Evolutionary conservation across 2,329 filamentous ascomycete species (phyloP).

Genomic region (Magnaporthiopsis incrustans): DNA sequence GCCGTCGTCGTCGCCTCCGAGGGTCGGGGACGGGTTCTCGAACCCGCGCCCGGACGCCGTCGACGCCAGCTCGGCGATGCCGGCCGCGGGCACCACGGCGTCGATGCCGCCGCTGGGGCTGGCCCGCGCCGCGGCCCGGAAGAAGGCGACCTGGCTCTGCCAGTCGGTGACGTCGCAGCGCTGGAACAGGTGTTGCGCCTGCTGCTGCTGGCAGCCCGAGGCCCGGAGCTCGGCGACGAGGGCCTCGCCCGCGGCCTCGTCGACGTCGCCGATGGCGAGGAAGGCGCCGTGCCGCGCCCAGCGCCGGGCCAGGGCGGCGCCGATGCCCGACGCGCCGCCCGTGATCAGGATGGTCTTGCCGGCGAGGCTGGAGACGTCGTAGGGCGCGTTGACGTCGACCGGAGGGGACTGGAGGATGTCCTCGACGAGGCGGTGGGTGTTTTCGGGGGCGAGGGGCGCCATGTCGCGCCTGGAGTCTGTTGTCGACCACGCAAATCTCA

Average conservation of each 20-base stretch:
- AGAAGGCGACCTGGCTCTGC: slow-evolving; percentile 55
- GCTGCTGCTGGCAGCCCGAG: slow-evolving; percentile 24
- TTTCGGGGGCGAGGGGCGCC: slow-evolving; percentile 1
- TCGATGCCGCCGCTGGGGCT: slow-evolving; percentile 33
- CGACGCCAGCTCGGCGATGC: slow-evolving; percentile 39
- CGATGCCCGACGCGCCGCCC: slow-evolving; percentile 55
- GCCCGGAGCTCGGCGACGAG: slow-evolving; percentile 45
- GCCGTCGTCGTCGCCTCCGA: slow-evolving; percentile 24
- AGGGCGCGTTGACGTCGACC: slow-evolving; percentile 1
- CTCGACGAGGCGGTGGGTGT: slow-evolving; percentile 5
- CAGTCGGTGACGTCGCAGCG: slow-evolving; percentile 59
- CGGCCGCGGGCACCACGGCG: slow-evolving; percentile 44
- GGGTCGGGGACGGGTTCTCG: slow-evolving; percentile 30
- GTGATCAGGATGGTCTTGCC: slow-evolving; percentile 56
- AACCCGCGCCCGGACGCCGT: slow-evolving; percentile 26
- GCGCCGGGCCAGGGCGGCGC: slow-evolving; percentile 42
- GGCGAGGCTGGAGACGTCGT: slow-evolving; percentile 22
- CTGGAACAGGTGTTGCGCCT: slow-evolving; percentile 41
- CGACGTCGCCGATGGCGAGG: slow-evolving; percentile 57
- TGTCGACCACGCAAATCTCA: too few relatives aligned
- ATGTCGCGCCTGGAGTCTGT: neutral
- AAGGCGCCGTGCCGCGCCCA: slow-evolving; percentile 51
- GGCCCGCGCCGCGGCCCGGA: slow-evolving; percentile 46
- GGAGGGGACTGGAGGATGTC: slow-evolving; percentile 10
- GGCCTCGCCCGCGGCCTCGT: slow-evolving; percentile 41